phyloP scores from a whole-genome alignment of 2,329 filamentous ascomycete genomes.

The Exophiala xenobiotica region DNA sequence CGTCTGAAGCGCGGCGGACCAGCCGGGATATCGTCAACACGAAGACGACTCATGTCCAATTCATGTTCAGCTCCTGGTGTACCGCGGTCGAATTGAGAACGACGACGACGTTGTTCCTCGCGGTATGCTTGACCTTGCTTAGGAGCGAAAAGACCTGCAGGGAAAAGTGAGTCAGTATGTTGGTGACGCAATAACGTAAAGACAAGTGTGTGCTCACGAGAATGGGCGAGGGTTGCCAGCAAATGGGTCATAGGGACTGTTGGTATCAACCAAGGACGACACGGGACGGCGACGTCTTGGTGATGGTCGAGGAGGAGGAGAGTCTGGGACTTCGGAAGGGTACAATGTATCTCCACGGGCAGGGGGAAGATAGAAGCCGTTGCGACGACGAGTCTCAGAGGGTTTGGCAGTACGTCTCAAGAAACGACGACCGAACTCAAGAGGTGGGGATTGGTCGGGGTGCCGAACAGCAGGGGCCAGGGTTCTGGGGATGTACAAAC shows the following conservation, averaged over 20 bases:
- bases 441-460: neutral
- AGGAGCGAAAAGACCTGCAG: conserved; percentile 72
- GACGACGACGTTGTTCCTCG: conserved; percentile 72
- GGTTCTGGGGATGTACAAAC: conserved; percentile 48
- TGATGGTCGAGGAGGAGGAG: neutral
- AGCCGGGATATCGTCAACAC: conserved; percentile 23
- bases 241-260: conserved; percentile 22
- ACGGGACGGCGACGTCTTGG: too few species aligned
- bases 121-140: conserved; percentile 71
- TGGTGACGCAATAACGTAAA: conserved; percentile 1
- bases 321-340: neutral
- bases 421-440: conserved; percentile 1
- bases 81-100: conserved; percentile 78
- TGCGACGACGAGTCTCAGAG: conserved; percentile 4
- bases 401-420: conserved; percentile 7
- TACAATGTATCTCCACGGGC: conserved; percentile 10
- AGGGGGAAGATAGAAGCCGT: conserved; percentile 18
- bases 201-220: conserved; percentile 24
- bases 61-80: conserved; percentile 69
- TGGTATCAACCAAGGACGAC: conserved; percentile 14
- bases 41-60: conserved; percentile 41
- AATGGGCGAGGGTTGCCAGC: conserved; percentile 16
- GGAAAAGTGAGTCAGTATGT: conserved; percentile 16
- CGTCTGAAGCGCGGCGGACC: conserved; percentile 11
- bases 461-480: neutral